These are phyloP conservation scores for Penicillium herquei DNA, from an alignment of 495 filamentous ascomycete species.

Conservation along the genomic window DNA sequence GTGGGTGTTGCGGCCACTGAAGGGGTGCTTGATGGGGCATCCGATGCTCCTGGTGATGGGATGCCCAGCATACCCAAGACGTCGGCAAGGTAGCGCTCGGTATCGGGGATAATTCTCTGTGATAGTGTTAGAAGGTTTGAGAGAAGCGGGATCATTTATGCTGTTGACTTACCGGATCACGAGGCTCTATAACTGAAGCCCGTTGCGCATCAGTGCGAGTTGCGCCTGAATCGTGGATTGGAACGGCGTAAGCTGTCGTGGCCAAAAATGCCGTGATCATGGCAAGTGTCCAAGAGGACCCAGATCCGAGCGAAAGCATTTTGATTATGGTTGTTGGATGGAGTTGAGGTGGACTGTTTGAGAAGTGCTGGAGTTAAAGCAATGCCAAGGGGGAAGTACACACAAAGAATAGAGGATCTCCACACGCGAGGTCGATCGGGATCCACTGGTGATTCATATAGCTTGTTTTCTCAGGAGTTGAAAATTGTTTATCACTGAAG, in stretches of 20 bases:
- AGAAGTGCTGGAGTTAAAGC: background rate
- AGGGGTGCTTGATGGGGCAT: background rate
- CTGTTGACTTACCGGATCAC: constrained; percentile 16
- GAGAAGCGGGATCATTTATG: background rate
- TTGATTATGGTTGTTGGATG: background rate
- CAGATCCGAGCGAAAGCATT: background rate
- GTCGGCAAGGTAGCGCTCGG: constrained; percentile 20
- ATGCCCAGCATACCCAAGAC: constrained; percentile 23
- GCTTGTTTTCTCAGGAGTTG: background rate
- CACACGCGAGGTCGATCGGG: constrained; percentile 4
- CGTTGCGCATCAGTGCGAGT: background rate
- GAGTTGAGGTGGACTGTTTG: background rate
- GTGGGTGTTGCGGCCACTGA: background rate
- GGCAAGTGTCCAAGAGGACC: constrained; percentile 2
- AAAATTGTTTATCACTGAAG: constrained; percentile 1
- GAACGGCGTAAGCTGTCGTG: constrained; percentile 14
- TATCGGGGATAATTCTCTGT: constrained; percentile 35
- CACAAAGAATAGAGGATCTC: background rate
- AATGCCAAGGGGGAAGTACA: background rate
- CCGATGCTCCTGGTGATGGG: background rate
- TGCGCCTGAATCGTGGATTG: constrained; percentile 8
- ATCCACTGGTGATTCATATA: constrained; percentile 18
- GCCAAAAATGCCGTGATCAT: constrained; percentile 6
- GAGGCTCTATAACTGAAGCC: constrained; percentile 7
- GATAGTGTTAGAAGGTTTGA: constrained; percentile 3